Evolutionary conservation across 2,329 filamentous ascomycete genomes (phyloP).

Genomic region (Trichoderma koningiopsis): DNA sequence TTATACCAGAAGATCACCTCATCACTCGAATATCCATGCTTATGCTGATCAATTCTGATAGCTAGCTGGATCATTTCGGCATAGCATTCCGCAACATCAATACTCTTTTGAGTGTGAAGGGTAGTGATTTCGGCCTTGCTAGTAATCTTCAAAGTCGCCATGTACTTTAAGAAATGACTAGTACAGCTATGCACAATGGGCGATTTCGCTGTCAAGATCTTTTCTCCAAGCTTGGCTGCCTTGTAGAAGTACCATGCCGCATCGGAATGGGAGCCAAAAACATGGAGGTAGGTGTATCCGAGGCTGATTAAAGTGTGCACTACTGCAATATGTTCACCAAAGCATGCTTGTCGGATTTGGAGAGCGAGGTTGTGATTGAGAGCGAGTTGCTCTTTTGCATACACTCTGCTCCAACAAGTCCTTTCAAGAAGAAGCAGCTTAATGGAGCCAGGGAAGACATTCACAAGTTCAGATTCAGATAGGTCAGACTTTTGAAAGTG

Average conservation of each 20-base stretch:
- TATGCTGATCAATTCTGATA: background rate
- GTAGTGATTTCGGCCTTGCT: background rate
- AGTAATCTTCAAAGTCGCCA: background rate
- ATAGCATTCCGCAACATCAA: background rate
- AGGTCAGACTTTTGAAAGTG: slow-evolving; percentile 42
- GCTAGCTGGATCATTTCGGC: background rate
- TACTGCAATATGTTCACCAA: background rate
- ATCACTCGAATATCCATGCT: background rate
- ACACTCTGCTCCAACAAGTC: background rate
- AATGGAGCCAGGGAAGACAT: background rate
- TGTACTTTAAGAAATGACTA: background rate
- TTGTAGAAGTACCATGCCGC: slow-evolving; percentile 42
- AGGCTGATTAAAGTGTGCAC: slow-evolving; percentile 33
- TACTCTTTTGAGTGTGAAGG: background rate
- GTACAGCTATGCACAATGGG: slow-evolving; percentile 41
- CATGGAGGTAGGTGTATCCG: slow-evolving; percentile 37
- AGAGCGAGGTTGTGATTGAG: background rate
- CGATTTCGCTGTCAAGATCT: slow-evolving; percentile 38
- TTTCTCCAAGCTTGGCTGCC: slow-evolving; percentile 38
- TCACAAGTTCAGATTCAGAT: slow-evolving; percentile 29
- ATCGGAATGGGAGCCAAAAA: slow-evolving; percentile 29
- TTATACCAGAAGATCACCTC: background rate
- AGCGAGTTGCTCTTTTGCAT: background rate
- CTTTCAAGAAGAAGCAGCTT: background rate
- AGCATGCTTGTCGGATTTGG: background rate